Conservation (phyloP, 768 basidiomycete species). For the Boletus coccyginus region DNA sequence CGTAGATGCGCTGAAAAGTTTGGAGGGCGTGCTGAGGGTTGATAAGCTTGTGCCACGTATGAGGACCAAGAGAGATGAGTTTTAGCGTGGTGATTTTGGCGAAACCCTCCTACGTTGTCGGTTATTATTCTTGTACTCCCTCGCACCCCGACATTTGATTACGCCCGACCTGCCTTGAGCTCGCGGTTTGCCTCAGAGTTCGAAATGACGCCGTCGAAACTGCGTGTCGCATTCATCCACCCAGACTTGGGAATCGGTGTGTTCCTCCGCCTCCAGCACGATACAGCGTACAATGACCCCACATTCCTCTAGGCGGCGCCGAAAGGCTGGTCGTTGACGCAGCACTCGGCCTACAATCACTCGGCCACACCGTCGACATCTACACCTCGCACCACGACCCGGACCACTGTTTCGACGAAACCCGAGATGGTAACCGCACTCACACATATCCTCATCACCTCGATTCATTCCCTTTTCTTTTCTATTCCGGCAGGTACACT, state of each 20-base stretch:
- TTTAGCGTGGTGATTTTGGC: slow-evolving; percentile 8
- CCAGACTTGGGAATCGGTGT: slow-evolving; percentile 93
- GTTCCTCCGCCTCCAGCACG: not conserved
- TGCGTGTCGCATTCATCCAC: slow-evolving; percentile 82
- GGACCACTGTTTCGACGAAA: slow-evolving; percentile 90
- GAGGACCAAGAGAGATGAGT: slow-evolving; percentile 27
- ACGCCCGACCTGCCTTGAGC: not conserved
- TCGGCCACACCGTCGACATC: slow-evolving; percentile 83
- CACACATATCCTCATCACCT: slow-evolving; percentile 9
- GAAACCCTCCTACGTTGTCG: too few species aligned
- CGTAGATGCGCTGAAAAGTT: slow-evolving; percentile 12
- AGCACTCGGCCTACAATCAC: slow-evolving; percentile 79
- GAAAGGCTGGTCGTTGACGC: slow-evolving; percentile 95
- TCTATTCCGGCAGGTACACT: slow-evolving; percentile 66
- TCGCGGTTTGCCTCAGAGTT: not conserved
- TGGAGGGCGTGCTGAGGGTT: slow-evolving; percentile 22
- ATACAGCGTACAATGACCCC: not conserved
- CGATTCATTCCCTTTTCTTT: not conserved
- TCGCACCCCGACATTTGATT: not conserved
- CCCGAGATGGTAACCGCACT: slow-evolving; percentile 64
- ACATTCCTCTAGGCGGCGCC: slow-evolving; percentile 69
- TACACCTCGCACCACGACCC: slow-evolving; percentile 94
- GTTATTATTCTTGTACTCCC: too few species aligned
- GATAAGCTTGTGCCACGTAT: slow-evolving; percentile 21
- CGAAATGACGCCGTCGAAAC: slow-evolving; percentile 12